Evolutionary conservation across 495 filamentous ascomycete genomes (phyloP), one percentile per base, ranked within the genome.

Genomic region (Copromyces sp.): DNA sequence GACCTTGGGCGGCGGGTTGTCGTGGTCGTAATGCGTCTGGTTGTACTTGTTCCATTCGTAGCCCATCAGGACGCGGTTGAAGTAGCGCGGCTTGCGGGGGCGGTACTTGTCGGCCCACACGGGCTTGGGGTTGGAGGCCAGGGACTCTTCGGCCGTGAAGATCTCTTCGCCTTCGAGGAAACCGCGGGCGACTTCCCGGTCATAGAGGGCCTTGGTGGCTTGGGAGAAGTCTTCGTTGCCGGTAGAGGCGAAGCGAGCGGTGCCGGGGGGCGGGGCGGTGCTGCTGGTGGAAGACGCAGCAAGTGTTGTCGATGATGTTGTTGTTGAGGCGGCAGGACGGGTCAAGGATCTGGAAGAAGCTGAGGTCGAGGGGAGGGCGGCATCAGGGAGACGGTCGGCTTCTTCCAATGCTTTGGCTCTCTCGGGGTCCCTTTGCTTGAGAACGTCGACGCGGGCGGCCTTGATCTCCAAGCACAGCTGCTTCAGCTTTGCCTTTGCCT

Each of bases 31-130:
- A 83, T 99, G 95, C 2, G 95, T 99, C 82, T 99, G 95, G 77
- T 99, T 99, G 85, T 99, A 99, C 79, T 99, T 99, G 80, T 99
- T 99, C 95, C 95, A 99, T 80, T 99, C 95, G 81, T 98, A 99
- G 47, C 95, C 95, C 93, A 97, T 98, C 82, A 97, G 94, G 47
- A 98, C 94, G 29, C 95, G 90, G 79, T 98, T 98, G 87, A 99
- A 98, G 83, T 98, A 98, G 39, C 93, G 88, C 11, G 95, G 96
- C 83, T 98, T 98, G 69, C 95, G 87, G 32, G 96, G 95, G 17
- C 94, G 89, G 78, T 97, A 92, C 81, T 97, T 96, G 79, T 89
- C 87, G 17, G 94, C 92, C 95, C 95, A 99, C 75, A 90, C 88
- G 5, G 93, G 90, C 73, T 89, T 90, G 2, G 81, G 78, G 7